Conservation (phyloP, 495 filamentous ascomycete genomes). For the Daldinia grandis region DNA sequence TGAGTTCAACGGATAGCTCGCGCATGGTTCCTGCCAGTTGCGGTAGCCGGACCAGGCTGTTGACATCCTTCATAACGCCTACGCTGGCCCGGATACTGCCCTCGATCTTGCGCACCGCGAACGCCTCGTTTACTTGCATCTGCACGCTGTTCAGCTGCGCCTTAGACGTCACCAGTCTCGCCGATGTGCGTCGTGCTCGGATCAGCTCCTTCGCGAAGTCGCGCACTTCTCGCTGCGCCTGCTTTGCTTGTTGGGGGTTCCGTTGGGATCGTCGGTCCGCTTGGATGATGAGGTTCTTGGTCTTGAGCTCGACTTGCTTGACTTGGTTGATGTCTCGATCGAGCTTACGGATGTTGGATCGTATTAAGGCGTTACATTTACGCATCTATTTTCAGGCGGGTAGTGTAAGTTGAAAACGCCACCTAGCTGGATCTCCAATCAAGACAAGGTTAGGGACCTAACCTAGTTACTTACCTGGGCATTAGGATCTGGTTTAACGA, state of each 20-base stretch:
- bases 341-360: constrained; percentile 89
- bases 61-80: constrained; percentile 97
- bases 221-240: constrained; percentile 80
- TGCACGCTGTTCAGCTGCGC: constrained; percentile 93
- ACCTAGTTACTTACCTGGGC: constrained; percentile 76
- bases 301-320: constrained; percentile 79
- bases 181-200: constrained; percentile 75
- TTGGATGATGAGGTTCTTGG: constrained; percentile 81
- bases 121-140: constrained; percentile 98
- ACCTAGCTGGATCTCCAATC: not conserved
- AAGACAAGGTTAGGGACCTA: constrained; percentile 9
- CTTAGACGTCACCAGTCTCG: constrained; percentile 80
- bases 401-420: constrained; percentile 1
- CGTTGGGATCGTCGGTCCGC: constrained; percentile 80
- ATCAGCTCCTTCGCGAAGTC: constrained; percentile 89
- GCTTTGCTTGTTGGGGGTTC: constrained; percentile 75
- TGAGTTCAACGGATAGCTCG: constrained; percentile 85
- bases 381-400: constrained; percentile 68
- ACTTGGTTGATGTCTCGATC: constrained; percentile 88
- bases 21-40: constrained; percentile 90
- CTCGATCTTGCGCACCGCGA: constrained; percentile 95
- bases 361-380: constrained; percentile 94
- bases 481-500: constrained; percentile 92
- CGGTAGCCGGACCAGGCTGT: constrained; percentile 81
- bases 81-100: constrained; percentile 86